Conservation (phyloP, 306 rosid species). For the Fagus crenata region DNA sequence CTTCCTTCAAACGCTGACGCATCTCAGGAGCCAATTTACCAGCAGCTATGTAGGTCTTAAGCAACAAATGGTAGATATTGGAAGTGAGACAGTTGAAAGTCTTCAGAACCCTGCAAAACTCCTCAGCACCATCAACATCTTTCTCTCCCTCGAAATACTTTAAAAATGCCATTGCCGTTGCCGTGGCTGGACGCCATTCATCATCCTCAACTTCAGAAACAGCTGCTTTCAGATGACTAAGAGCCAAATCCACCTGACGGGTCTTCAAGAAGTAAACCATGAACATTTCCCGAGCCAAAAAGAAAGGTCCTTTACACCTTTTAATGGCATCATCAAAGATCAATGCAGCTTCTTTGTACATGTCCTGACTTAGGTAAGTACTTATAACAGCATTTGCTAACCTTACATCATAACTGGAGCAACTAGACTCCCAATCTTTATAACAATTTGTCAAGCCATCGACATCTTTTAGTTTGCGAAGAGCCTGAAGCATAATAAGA, state of each 20-base stretch:
- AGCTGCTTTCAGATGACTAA: conserved; percentile 49
- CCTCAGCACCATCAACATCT: conserved; percentile 56
- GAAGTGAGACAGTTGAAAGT: conserved; percentile 39
- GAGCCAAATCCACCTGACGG: conserved; percentile 47
- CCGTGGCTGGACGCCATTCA: conserved; percentile 49
- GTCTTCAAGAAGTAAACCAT: conserved; percentile 53
- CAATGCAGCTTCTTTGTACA: conserved; percentile 57
- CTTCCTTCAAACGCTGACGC: conserved; percentile 43
- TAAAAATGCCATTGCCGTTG: conserved; percentile 47
- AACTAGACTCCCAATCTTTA: conserved; percentile 72
- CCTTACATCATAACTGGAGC: conserved; percentile 53
- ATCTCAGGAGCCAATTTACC: conserved; percentile 38
- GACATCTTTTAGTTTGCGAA: conserved; percentile 58
- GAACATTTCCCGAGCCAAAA: conserved; percentile 56
- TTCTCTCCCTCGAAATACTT: conserved; percentile 63
- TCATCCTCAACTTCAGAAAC: conserved; percentile 41
- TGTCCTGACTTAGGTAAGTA: conserved; percentile 56
- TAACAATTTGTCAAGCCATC: conserved; percentile 56
- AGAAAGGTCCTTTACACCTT: conserved; percentile 55
- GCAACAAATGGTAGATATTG: conserved; percentile 43
- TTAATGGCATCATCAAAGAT: conserved; percentile 47
- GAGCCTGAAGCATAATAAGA: conserved; percentile 67
- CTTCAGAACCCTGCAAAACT: conserved; percentile 59
- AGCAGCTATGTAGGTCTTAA: conserved; percentile 44
- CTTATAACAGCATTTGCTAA: conserved; percentile 40